Evolutionary conservation across 2,329 filamentous ascomycete species (phyloP), one percentile per base, ranked within the genome.

Genomic region (Cladosporium velox): DNA sequence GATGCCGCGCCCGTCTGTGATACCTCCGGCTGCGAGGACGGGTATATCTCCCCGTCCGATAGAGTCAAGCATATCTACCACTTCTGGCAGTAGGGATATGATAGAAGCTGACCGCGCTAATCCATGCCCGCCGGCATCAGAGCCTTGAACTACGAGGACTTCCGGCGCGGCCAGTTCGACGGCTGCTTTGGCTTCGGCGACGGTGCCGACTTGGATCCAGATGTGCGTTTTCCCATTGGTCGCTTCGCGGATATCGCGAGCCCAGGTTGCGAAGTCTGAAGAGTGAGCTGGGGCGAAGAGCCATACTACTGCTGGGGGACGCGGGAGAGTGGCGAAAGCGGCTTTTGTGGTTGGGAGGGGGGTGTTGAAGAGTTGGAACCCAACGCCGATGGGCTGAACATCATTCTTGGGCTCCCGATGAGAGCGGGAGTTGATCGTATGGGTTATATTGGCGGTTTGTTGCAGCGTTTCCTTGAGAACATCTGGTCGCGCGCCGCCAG

Each of bases 81-180:
- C 80, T 76, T 90, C 87, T 0, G 87, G 86, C 47, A 90, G 75
- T 5, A 90, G 74, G 1, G 82, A 80, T 4, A 89, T 75, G 3
- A 90, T 77, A 6, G 87, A 81, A 1, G 84, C 82, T 2, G 85
- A 86, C 32, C 78, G 76, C 0, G 80, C 80, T 59, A 84, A 84
- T 67, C 88, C 87, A 73, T 90, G 88, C 0, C 88, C 88, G 4
- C 88, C 88, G 0, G 88, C 88, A 75, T 90, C 88, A 3, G 81
- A 80, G 2, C 88, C 88, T 74, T 90, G 88, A 2, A 86, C 79
- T 7, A 89, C 85, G 1, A 90, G 67, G 11, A 85, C 85, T 72
- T 90, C 86, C 0, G 85, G 79, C 24, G 70, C 57, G 0, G 81
- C 78, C 0, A 83, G 83, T 64, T 81, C 79, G n/a, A 83, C 65